Evolutionary conservation across 805 yeast genomes (phyloP), one percentile per base, ranked within the genome.

Genomic region (Barnettozyma vustinii): DNA sequence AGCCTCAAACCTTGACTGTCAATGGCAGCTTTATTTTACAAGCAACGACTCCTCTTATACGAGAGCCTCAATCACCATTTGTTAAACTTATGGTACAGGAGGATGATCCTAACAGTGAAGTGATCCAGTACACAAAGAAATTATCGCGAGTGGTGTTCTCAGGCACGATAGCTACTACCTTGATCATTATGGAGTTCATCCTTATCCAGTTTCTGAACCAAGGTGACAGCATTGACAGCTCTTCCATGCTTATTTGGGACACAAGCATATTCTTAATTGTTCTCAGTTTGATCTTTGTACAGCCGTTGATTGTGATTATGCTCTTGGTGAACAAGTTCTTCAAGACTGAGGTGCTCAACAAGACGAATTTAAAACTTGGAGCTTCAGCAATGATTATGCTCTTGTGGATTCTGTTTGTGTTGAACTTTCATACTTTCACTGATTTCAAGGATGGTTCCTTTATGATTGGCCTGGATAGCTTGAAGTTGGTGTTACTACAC

Each of bases 131-230:
- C 30, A 37, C 49, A 10, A 52, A 56, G 26, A 36, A 33, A 13
- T 9, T 49, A 1, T 51, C 62, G 1, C 51, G 61, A 16, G 26
- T 56, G 8, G 45, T 50, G 2, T 60, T 60, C 44, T 46, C 63
- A 7, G 21, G 50, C n/a, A 60, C 56, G 1, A 44, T 55, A 9
- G 48, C 59, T 1, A 37, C 51, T 1, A 54, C 56, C 6, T 46
- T 60, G 9, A 27, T 56, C 3, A 52, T 57, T 27, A 55, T 58
- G 32, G 61, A 60, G 30, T 56, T 60, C 37, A 54, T 60, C 8
- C 52, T 60, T 13, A 48, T 55, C n/a, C 59, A 56, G 42, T 46
- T 58, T n/a, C 45, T 52, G 20, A 36, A 44, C 4, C 40, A 48
- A 5, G 32, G 42, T 7, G 52, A 52, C 19, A 40, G 21, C 9